Conservation (phyloP, 1,139 yeast genomes). For the Geotrichum carabidarum region DNA sequence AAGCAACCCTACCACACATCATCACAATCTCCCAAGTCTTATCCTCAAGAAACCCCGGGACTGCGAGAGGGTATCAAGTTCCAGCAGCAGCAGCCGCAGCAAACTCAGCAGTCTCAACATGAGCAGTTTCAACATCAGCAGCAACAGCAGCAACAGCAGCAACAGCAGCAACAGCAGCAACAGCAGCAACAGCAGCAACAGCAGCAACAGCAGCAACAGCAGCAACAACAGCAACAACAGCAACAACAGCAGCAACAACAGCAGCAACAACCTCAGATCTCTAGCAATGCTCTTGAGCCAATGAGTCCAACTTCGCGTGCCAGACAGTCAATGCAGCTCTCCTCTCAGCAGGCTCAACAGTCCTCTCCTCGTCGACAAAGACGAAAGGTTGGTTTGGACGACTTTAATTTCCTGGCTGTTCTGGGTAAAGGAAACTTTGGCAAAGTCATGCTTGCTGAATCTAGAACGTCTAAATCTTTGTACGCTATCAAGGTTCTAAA, state of each 20-base stretch:
- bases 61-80: conserved; percentile 7
- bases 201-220: not conserved
- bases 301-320: not conserved
- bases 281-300: not conserved
- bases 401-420: conserved; percentile 88
- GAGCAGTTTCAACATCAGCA: no score
- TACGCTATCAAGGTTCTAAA: conserved; percentile 95
- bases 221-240: not conserved
- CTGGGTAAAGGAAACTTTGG: conserved; percentile 97
- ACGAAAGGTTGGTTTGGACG: conserved; percentile 86
- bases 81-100: not conserved
- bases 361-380: conserved; percentile 23
- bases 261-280: not conserved
- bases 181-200: not conserved
- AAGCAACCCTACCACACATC: not conserved
- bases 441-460: conserved; percentile 93
- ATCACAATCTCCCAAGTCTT: not conserved
- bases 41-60: not conserved
- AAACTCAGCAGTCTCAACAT: no score
- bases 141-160: not conserved
- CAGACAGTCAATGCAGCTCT: conserved; percentile 7
- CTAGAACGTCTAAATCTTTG: conserved; percentile 66
- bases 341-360: conserved; percentile 19
- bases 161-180: not conserved
- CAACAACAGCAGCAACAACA: not conserved